Percentiles rank a stretch among this genome's conserved stretches.
Evolutionary conservation across 345 rosid genomes (phyloP).

Genomic region (Syzygium oleosum): DNA sequence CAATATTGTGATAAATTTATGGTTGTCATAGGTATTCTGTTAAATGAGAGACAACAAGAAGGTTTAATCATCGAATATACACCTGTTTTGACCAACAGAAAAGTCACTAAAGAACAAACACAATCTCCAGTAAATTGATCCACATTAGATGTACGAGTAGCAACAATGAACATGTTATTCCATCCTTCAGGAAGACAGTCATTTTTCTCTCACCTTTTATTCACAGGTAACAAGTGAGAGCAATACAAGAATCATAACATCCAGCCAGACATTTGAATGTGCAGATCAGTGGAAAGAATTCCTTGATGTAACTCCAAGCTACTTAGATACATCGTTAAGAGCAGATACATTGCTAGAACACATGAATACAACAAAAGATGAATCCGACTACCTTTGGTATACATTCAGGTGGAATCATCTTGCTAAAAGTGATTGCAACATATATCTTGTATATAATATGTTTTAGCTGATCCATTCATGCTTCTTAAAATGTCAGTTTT

Average conservation of each 20-base stretch:
- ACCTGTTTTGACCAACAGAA: background rate
- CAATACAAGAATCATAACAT: slow-evolving; percentile 30
- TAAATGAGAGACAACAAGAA: background rate
- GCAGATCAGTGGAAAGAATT: slow-evolving; percentile 42
- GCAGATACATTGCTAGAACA: slow-evolving; percentile 53
- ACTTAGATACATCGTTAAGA: slow-evolving; percentile 34
- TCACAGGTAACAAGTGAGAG: slow-evolving; percentile 37
- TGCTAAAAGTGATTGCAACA: background rate
- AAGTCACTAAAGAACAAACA: background rate
- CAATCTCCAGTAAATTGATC: background rate
- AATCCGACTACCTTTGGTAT: slow-evolving; percentile 87
- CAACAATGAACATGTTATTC: background rate
- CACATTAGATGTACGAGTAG: background rate
- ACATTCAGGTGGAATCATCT: slow-evolving; percentile 41
- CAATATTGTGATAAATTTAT: background rate
- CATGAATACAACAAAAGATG: slow-evolving; percentile 62
- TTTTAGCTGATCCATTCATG: background rate
- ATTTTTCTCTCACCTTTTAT: background rate
- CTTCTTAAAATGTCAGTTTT: slow-evolving; percentile 25
- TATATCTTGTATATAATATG: background rate
- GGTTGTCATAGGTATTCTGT: background rate
- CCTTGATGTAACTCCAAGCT: slow-evolving; percentile 44
- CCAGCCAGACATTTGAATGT: slow-evolving; percentile 14
- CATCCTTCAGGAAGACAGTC: background rate
- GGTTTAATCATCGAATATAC: background rate